Base-by-base conservation (phyloP, 164 flowering plant species). In the Magnolia kwangsiensis region DNA sequence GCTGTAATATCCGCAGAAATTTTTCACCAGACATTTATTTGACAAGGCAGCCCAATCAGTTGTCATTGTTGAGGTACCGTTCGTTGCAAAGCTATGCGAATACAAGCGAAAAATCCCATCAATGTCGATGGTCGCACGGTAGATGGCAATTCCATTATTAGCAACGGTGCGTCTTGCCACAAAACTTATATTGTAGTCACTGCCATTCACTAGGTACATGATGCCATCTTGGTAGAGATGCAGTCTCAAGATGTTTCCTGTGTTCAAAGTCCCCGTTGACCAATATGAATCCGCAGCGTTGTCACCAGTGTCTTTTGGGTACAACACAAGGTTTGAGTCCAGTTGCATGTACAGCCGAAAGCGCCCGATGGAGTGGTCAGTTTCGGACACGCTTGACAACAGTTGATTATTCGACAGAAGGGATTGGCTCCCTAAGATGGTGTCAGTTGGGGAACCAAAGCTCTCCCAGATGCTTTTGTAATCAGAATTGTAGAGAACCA, bases 401-500 rank as follows among this genome's bases (percentile, higher is more conserved):
- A 82, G 64, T 1, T 45, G 11, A 14, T 19, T 29, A 14, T 65
- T 69, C 0, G 58, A 4, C 20, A 24, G 1, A 4, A 82, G 75
- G 14, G 16, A 8, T 31, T 73, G 75, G 20, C 75, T 51, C 19
- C 67, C 27, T 58, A 80, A 72, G 51, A 82, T 21, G 66, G 84
- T 80, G 50, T 83, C 83, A 0, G 85, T 83, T 37, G 83, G 85
- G 18, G 3, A 10, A 50, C 61, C 78, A 29, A 80, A 80, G 45
- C 79, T 84, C 19, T 80, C 66, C 87, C 85, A 82, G 0, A 80
- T 72, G 16, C 76, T 64, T 4, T 14, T 18, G 0, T 66, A 55
- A 1, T 49, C 1, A 0, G 75, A 63, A 67, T 76, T n/a, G 27
- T 76, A 71, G 50, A 83, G 75, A 27, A 80, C 78, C 16, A 83